Percentiles rank a stretch among this genome's conserved stretches.
phyloP scores from a whole-genome alignment of 768 basidiomycete species.

The Mycena filopes region DNA sequence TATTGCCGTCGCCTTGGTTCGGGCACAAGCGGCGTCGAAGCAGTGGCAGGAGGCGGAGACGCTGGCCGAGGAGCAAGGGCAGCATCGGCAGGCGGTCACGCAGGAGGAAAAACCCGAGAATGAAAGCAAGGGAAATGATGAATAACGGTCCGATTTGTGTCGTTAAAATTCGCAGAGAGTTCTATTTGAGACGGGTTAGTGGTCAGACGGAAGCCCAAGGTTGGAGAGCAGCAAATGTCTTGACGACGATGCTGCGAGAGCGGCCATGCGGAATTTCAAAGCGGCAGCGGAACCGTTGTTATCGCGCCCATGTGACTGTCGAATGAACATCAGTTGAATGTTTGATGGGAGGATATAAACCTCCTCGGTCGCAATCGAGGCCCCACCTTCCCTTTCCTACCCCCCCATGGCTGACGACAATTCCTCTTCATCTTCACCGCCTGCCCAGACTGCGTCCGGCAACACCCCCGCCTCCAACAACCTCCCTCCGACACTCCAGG shows the following conservation, averaged over 20 bases:
- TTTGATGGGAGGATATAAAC: background rate
- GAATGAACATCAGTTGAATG: background rate
- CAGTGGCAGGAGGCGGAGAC: too few relatives aligned
- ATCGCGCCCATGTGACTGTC: constrained; percentile 2
- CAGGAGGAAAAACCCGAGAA: too few relatives aligned
- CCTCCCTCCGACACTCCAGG: too few relatives aligned
- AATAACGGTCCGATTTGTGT: background rate
- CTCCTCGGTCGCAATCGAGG: background rate
- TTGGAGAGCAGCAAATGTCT: background rate
- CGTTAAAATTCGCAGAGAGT: background rate
- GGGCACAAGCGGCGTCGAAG: too few relatives aligned
- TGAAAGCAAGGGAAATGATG: background rate
- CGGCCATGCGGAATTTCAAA: background rate
- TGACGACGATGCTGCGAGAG: background rate
- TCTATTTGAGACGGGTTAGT: background rate
- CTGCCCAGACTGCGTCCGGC: too few relatives aligned
- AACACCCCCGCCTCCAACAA: too few relatives aligned
- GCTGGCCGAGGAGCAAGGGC: too few relatives aligned
- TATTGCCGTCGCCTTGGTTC: too few relatives aligned
- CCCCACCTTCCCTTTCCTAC: background rate
- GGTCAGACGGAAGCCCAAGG: background rate
- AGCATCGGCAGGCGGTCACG: too few relatives aligned
- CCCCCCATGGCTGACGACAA: background rate
- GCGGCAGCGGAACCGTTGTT: background rate
- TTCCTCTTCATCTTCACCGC: too few relatives aligned